Base-by-base conservation (phyloP, 495 filamentous ascomycete genomes). In the Immersiella caudata region DNA sequence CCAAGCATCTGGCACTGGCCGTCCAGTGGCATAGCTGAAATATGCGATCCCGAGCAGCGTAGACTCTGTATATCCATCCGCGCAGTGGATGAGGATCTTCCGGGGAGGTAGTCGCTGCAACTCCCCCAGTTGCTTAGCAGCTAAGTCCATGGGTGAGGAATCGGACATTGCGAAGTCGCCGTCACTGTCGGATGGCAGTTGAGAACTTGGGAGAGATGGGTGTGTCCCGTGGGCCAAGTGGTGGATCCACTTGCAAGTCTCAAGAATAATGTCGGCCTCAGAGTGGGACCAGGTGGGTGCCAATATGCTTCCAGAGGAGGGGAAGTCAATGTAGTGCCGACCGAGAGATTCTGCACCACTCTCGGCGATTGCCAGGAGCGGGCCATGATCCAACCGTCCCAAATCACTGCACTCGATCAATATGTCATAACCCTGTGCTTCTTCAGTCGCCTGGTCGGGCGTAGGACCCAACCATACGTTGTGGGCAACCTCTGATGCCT, bases 31-130 rank as follows among this genome's bases (percentile, higher is more conserved):
- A 75, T 91, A 98, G 85, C 94, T 96, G 76, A 88, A 90, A 77
- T 97, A 99, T 22, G 94, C 91, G 36, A 98, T 84, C 12, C 84
- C 93, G 4, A 99, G 82, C 61, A 98, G 79, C 1, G 94, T 92
- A 9, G 90, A 94, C 74, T 99, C 95, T 8, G 95, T 99, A 76
- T 99, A 99, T 25, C 95, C 95, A 79, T 99, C 95, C 1, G 89
- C 88, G 76, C 95, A 97, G 76, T 97, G 93, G 36, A 99, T 92
- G 35, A 97, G 83, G 29, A 97, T 87, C 75, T 87, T 91, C 56
- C 87, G 83, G 18, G 78, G 77, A 26, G 65, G 66, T 78, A 71
- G 52, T 75, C 80, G 52, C 21, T 9, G n/a, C 18, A n/a, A n/a
- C 18, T 62, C 70, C 78, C 40, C 69, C 73, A n/a, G 67, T 63